phyloP scores from a whole-genome alignment of 2,329 filamentous ascomycete species.

The Monilinia fructicola region DNA sequence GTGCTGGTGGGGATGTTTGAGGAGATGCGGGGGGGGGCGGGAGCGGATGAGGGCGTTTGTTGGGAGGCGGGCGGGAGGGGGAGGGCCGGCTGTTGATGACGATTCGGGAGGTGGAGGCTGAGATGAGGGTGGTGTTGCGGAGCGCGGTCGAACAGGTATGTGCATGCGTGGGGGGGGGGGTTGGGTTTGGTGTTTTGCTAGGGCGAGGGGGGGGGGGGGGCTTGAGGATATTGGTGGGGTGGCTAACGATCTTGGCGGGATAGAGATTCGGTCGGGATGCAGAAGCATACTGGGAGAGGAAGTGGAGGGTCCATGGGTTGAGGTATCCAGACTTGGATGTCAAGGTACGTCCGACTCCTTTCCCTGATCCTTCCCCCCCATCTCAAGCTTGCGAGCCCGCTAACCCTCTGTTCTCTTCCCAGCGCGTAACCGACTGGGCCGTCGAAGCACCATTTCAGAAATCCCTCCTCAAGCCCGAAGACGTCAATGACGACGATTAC shows the following conservation, averaged over 20 bases:
- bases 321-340: background rate
- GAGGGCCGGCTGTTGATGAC: background rate
- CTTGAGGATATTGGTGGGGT: fast-evolving
- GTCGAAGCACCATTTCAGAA: constrained; percentile 4
- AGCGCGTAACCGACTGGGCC: constrained; percentile 10
- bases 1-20: constrained; percentile 2
- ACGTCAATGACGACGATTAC: background rate
- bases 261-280: background rate
- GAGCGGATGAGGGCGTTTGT: constrained; percentile 2
- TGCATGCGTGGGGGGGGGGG: background rate
- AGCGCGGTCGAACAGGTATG: background rate
- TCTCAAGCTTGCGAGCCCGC: background rate
- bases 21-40: background rate
- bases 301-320: background rate
- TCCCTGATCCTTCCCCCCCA: no score
- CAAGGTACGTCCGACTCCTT: background rate
- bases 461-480: background rate
- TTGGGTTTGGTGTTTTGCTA: background rate
- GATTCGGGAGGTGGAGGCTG: background rate
- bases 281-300: constrained; percentile 2
- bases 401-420: fast-evolving
- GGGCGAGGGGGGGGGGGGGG: no score
- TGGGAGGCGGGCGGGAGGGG: background rate
- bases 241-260: background rate
- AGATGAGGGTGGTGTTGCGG: constrained; percentile 6